Percentiles rank a stretch among this genome's conserved stretches.
Evolutionary conservation across 2,329 filamentous ascomycete genomes (phyloP).

Genomic region (Cryphonectria nitschkei): DNA sequence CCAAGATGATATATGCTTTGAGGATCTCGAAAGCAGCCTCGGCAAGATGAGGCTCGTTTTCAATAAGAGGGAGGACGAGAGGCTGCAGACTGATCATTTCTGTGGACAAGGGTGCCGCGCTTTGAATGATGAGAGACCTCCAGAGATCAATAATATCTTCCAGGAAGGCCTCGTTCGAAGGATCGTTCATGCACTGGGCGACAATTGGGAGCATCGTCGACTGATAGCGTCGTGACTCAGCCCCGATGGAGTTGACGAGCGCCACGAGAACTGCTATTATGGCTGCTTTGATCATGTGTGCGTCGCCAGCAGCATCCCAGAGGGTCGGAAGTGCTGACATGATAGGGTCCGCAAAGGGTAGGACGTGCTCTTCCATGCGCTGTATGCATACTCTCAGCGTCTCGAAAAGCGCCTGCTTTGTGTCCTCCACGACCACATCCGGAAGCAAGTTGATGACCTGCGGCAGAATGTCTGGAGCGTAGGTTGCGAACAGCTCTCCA

Average conservation of each 20-base stretch:
- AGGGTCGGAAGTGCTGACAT: slow-evolving; percentile 78
- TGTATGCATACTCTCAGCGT: slow-evolving; percentile 82
- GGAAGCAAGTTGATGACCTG: slow-evolving; percentile 78
- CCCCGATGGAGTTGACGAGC: slow-evolving; percentile 83
- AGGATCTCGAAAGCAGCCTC: slow-evolving; percentile 65
- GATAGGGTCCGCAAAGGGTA: slow-evolving; percentile 75
- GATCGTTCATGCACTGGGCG: slow-evolving; percentile 25
- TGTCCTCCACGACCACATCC: slow-evolving; percentile 81
- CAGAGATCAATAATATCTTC: slow-evolving; percentile 93
- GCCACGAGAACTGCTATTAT: slow-evolving; percentile 85
- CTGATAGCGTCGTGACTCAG: slow-evolving; percentile 78
- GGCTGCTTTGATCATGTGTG: slow-evolving; percentile 91
- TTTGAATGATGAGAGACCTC: slow-evolving; percentile 73
- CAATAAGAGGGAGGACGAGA: slow-evolving; percentile 67
- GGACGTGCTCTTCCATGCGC: slow-evolving; percentile 75
- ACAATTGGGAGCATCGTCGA: slow-evolving; percentile 81
- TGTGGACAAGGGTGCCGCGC: slow-evolving; percentile 61
- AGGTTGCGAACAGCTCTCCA: slow-evolving; percentile 74
- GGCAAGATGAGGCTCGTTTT: slow-evolving; percentile 67
- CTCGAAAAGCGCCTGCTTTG: slow-evolving; percentile 86
- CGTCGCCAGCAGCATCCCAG: slow-evolving; percentile 79
- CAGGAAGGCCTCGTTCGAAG: slow-evolving; percentile 72
- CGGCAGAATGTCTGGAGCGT: slow-evolving; percentile 72
- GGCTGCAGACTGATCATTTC: slow-evolving; percentile 67
- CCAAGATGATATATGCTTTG: slow-evolving; percentile 72